A percentile compares a stretch with the other conserved stretches of the same genome.
Conservation (phyloP, 306 rosid species). For the Rosa multiflora region DNA sequence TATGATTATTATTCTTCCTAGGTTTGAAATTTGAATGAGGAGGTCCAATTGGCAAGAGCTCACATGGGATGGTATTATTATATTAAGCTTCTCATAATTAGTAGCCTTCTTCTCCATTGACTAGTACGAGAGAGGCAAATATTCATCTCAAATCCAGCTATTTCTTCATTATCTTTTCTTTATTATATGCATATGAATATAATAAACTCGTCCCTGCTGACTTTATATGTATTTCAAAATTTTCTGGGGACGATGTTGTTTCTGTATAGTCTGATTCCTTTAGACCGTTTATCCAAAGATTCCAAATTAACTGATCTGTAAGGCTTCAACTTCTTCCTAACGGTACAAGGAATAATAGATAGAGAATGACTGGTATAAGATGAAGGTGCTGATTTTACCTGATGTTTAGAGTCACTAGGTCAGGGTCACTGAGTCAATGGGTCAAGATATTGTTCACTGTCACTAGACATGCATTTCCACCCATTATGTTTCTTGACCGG, state of each 20-base stretch:
- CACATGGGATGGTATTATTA: slow-evolving; percentile 33
- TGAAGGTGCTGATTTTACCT: background rate
- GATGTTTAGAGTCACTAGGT: no score
- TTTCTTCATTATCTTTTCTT: slow-evolving; percentile 1
- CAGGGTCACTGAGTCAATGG: no score
- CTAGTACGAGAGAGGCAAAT: slow-evolving; percentile 14
- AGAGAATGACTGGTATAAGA: background rate
- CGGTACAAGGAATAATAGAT: background rate
- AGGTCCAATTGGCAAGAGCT: slow-evolving; percentile 9
- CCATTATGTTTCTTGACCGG: no score
- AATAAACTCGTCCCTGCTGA: slow-evolving; percentile 4
- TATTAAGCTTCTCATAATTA: slow-evolving; percentile 28
- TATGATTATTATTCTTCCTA: background rate
- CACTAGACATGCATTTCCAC: no score
- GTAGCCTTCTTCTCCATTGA: slow-evolving; percentile 29
- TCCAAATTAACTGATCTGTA: background rate
- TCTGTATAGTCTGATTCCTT: background rate
- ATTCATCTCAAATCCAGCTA: slow-evolving; percentile 21
- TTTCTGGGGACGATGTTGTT: background rate
- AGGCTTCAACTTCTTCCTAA: background rate
- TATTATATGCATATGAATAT: background rate
- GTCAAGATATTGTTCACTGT: no score
- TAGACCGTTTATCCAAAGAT: background rate
- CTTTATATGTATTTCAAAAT: background rate
- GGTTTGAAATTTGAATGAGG: background rate